phyloP scores from a whole-genome alignment of 164 flowering plant genomes.

The Tetracentron sinense region DNA sequence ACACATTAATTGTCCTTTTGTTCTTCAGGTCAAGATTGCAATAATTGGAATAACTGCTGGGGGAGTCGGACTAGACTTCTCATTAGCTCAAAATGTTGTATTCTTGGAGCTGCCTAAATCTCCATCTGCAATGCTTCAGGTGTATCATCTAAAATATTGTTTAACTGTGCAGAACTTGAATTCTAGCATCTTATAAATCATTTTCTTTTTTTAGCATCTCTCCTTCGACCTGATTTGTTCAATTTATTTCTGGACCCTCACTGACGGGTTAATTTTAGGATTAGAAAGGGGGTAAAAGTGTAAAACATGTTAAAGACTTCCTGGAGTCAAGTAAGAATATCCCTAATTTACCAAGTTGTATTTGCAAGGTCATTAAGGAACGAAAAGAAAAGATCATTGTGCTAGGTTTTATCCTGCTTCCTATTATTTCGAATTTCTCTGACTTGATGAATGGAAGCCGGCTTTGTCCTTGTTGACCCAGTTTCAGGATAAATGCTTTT shows the following conservation, averaged over 20 bases:
- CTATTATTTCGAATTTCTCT: no score
- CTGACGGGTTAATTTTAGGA: background rate
- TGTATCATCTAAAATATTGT: conserved; percentile 11
- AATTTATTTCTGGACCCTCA: background rate
- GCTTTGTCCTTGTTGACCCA: no score
- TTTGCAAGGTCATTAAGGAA: no score
- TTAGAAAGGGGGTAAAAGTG: background rate
- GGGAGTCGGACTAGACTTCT: conserved; percentile 76
- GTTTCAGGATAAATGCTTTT: no score
- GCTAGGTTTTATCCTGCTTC: background rate
- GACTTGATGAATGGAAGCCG: background rate
- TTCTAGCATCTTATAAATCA: background rate
- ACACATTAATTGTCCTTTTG: background rate
- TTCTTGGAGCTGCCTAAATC: conserved; percentile 83
- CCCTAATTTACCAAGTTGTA: background rate
- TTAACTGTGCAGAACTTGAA: background rate
- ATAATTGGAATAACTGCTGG: conserved; percentile 85
- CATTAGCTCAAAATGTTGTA: conserved; percentile 74
- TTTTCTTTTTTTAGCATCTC: background rate
- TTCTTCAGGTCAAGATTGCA: conserved; percentile 75
- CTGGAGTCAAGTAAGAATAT: background rate
- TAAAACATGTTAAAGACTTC: background rate
- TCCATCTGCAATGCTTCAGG: conserved; percentile 78
- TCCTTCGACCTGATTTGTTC: background rate
- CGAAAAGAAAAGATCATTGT: no score